Base-by-base conservation (phyloP, 176 grass and related monocot species). In the Aegilops speltoides region DNA sequence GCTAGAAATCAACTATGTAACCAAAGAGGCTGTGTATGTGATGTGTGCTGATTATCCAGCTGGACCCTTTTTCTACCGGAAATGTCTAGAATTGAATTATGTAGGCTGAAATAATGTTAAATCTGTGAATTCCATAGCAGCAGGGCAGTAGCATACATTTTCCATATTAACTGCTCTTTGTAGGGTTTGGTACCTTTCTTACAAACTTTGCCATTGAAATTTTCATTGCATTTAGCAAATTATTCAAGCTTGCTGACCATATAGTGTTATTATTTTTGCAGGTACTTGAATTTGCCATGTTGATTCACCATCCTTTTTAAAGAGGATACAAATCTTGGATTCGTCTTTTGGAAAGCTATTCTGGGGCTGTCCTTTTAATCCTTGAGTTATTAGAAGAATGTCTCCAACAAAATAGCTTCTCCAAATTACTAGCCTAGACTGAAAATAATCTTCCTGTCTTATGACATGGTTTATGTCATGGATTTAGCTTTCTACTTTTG, bases 201-300 rank as follows among this genome's bases (percentile, higher is more conserved):
- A 13, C 6, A 64, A 43, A 83, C 26, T 20, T 54, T 79, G 24
- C 17, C 22, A 26, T 41, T 57, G 41, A 82, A 4, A 19, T 48
- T 81, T n/a, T 7, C 2, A 1, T 16, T 45, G 2, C 15, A 46
- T 14, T 46, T 46, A 14, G 45, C 54, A 66, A 67, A 76, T 15
- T 60, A 36, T 65, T 7, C 2, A 6, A 19, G 7, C 2, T 65
- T 80, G 12, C 59, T 80, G 19, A 91, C 26, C 8, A 16, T 76
- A n/a, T 48, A 2, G 0, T 69, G 28, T 7, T n/a, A 1, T 64
- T 64, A 23, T 72, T 40, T 32, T 72, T 82, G 63, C 71, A 91
- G 90, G 90, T 88, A 91, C 90, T 91, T 91, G 90, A 91, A 82
- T 56, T 33, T 68, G 28, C 34, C 41, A 13, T 91, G 82, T 88